Percentiles rank a stretch among this genome's conserved stretches.
Conservation (phyloP, 768 basidiomycete species). For the Phaeotremella fagi region DNA sequence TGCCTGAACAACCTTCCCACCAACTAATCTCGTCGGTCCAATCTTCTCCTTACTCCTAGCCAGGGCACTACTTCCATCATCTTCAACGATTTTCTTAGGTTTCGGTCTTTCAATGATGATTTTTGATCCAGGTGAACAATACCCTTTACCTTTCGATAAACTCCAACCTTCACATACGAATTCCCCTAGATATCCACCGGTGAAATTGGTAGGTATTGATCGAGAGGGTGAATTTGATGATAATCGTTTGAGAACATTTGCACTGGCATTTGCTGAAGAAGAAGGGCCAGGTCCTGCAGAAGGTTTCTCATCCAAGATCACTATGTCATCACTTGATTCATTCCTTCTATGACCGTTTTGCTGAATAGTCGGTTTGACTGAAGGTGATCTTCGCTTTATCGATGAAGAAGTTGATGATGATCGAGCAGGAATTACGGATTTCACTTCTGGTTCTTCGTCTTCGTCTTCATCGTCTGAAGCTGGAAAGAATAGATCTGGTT, state of each 20-base stretch:
- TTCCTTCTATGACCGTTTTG: background rate
- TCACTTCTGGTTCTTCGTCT: conserved; percentile 6
- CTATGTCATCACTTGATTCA: background rate
- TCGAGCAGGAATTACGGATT: background rate
- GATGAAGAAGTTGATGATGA: background rate
- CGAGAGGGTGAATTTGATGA: conserved; percentile 16
- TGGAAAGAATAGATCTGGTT: conserved; percentile 43
- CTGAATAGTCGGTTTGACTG: background rate
- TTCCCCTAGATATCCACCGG: conserved; percentile 41
- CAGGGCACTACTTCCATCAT: conserved; percentile 13
- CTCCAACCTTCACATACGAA: conserved; percentile 46
- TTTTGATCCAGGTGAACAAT: conserved; percentile 39
- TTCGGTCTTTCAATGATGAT: conserved; percentile 41
- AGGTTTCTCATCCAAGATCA: background rate
- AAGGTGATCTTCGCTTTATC: background rate
- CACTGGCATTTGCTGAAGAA: conserved; percentile 8
- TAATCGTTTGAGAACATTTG: conserved; percentile 14
- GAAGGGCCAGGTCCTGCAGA: conserved; percentile 15
- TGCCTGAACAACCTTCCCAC: conserved; percentile 42
- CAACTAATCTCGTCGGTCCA: conserved; percentile 36
- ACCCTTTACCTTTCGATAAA: conserved; percentile 46
- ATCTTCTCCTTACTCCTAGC: conserved; percentile 28
- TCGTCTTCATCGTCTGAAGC: conserved; percentile 36
- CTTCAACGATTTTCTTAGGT: conserved; percentile 19
- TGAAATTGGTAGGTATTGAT: conserved; percentile 21